These are phyloP conservation scores for Paramyrothecium roridum DNA, from an alignment of 2,329 filamentous ascomycete genomes.

Conservation along the genomic window DNA sequence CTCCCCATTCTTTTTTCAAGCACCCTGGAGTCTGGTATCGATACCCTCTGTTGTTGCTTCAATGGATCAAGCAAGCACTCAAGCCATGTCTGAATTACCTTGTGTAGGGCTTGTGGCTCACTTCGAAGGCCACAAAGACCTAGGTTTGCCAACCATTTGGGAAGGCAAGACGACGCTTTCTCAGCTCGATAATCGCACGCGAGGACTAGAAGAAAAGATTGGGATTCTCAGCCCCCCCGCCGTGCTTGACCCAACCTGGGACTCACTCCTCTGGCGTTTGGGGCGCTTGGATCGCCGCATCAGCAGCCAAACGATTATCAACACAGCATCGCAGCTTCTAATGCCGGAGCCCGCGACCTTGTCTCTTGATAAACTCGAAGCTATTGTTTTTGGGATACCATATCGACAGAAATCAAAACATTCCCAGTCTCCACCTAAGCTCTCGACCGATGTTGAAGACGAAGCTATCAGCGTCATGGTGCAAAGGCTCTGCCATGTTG, in stretches of 20 bases:
- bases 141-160: background rate
- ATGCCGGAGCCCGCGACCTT: background rate
- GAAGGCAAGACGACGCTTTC: background rate
- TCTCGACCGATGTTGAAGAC: background rate
- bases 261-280: background rate
- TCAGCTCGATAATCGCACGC: background rate
- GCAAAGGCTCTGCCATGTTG: background rate
- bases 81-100: background rate
- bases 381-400: background rate
- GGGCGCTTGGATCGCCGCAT: background rate
- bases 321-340: background rate
- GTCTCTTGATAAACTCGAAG: background rate
- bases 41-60: no score
- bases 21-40: no score
- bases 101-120: background rate
- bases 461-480: background rate
- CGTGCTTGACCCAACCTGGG: background rate
- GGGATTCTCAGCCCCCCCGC: background rate
- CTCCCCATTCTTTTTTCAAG: no score
- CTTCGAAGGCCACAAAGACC: background rate
- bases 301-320: background rate
- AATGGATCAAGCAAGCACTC: no score
- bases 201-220: background rate
- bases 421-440: background rate
- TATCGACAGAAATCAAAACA: background rate